Conservation (phyloP, 1,284 basidiomycete genomes). For the Cutaneotrichosporon arboriforme region DNA sequence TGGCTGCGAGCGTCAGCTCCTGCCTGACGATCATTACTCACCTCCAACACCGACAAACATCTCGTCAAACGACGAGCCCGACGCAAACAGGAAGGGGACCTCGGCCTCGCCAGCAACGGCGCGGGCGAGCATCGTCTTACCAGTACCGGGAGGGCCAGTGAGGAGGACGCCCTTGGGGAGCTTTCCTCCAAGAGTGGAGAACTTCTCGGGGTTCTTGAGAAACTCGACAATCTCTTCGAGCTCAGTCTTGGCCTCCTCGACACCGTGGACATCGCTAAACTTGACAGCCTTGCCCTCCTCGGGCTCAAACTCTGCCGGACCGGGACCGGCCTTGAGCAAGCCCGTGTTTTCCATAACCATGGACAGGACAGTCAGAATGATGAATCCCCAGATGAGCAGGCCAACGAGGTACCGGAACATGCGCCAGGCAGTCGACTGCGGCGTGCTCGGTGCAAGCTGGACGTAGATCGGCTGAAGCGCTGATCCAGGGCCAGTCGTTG, state of each 20-base stretch:
- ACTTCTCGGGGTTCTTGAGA: slow-evolving; percentile 77
- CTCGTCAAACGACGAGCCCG: slow-evolving; percentile 92
- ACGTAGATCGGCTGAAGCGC: slow-evolving; percentile 43
- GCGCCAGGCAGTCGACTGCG: slow-evolving; percentile 28
- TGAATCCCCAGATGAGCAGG: slow-evolving; percentile 36
- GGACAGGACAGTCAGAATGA: slow-evolving; percentile 71
- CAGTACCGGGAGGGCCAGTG: slow-evolving; percentile 81
- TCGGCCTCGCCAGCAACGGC: slow-evolving; percentile 97
- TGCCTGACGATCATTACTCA: slow-evolving; percentile 16
- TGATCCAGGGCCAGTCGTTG: slow-evolving; percentile 41
- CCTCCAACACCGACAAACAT: slow-evolving; percentile 60
- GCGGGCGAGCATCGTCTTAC: slow-evolving; percentile 92
- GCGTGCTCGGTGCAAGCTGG: slow-evolving; percentile 38
- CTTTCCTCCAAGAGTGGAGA: slow-evolving; percentile 81
- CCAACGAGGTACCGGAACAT: slow-evolving; percentile 35
- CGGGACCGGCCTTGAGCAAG: slow-evolving; percentile 75
- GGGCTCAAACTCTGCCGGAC: slow-evolving; percentile 53
- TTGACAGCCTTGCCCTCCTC: slow-evolving; percentile 68
- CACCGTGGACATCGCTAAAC: slow-evolving; percentile 88
- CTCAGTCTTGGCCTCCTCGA: slow-evolving; percentile 91
- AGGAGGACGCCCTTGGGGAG: slow-evolving; percentile 86
- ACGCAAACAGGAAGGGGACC: slow-evolving; percentile 55
- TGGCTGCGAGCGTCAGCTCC: slow-evolving; percentile 56
- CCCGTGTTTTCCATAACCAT: slow-evolving; percentile 88
- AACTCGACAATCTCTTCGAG: slow-evolving; percentile 89